Percentiles rank a stretch among this genome's conserved stretches.
These are phyloP conservation scores for Phylloporus gajari DNA, from an alignment of 1,284 basidiomycete genomes.

Conservation along the genomic window DNA sequence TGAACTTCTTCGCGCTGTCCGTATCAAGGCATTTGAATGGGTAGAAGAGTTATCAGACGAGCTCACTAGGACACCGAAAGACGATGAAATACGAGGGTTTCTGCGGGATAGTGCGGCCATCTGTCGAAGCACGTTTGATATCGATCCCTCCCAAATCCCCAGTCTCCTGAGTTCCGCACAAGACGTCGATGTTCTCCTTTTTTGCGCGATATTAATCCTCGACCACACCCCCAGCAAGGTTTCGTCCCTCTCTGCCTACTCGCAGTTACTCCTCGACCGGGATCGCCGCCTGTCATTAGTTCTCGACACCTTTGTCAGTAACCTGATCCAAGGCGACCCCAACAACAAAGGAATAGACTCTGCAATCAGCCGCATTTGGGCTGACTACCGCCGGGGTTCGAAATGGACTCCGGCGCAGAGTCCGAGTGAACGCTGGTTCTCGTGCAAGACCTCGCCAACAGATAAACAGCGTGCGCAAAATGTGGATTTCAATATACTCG, in stretches of 20 bases:
- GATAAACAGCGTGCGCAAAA: conserved; percentile 19
- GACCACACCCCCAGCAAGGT: conserved; percentile 37
- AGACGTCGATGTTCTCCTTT: conserved; percentile 47
- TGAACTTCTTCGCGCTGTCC: neutral
- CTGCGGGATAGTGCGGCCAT: conserved; percentile 49
- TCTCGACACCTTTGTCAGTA: conserved; percentile 34
- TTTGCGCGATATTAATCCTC: conserved; percentile 49
- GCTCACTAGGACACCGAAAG: conserved; percentile 6
- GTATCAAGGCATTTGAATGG: neutral
- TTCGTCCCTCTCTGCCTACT: conserved; percentile 2
- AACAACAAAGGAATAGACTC: conserved; percentile 43
- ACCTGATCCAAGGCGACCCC: conserved; percentile 8
- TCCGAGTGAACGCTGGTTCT: conserved; percentile 52
- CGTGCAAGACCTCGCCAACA: conserved; percentile 30
- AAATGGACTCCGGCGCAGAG: conserved; percentile 44
- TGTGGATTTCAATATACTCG: conserved; percentile 53
- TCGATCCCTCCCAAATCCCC: conserved; percentile 33
- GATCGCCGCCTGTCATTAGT: conserved; percentile 44
- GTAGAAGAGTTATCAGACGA: neutral
- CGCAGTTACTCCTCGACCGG: conserved; percentile 35
- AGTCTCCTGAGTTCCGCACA: conserved; percentile 31
- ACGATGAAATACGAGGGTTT: conserved; percentile 37
- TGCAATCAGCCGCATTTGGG: conserved; percentile 51
- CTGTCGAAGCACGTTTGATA: conserved; percentile 55
- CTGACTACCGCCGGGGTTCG: conserved; percentile 42